Conservation (phyloP, 805 yeast species). For the Blastobotrys parvus region DNA sequence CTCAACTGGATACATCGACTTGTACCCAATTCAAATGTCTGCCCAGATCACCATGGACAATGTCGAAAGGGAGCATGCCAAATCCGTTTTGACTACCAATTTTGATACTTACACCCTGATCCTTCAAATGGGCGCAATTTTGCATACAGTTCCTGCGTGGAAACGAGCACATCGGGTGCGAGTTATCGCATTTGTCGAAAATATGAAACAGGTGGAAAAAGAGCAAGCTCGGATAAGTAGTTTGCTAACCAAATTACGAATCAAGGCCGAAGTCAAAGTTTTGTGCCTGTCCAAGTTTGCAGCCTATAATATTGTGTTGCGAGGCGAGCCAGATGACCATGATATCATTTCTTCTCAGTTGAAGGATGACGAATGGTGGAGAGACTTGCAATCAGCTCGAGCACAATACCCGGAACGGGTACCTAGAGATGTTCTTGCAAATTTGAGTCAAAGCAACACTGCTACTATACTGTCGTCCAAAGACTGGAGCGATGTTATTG, state of each 20-base stretch:
- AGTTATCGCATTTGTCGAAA: slow-evolving; percentile 86
- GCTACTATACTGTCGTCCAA: not conserved
- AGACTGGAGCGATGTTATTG: not conserved
- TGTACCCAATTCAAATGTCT: slow-evolving; percentile 96
- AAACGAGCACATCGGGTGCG: slow-evolving; percentile 62
- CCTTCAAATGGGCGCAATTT: slow-evolving; percentile 85
- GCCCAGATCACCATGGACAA: slow-evolving; percentile 65
- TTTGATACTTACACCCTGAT: slow-evolving; percentile 94
- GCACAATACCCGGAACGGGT: slow-evolving; percentile 9
- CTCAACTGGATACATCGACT: slow-evolving; percentile 54
- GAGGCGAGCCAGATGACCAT: slow-evolving; percentile 44
- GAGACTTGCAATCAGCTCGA: slow-evolving; percentile 54
- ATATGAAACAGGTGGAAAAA: slow-evolving; percentile 54
- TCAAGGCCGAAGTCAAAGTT: slow-evolving; percentile 73
- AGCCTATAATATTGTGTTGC: slow-evolving; percentile 67
- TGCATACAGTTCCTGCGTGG: slow-evolving; percentile 93
- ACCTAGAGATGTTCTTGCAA: slow-evolving; percentile 3
- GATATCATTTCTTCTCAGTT: slow-evolving; percentile 44
- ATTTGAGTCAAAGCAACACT: not conserved
- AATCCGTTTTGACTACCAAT: slow-evolving; percentile 60
- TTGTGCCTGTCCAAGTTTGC: slow-evolving; percentile 49
- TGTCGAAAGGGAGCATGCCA: slow-evolving; percentile 37
- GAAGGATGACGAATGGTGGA: slow-evolving; percentile 81
- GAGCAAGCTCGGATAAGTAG: slow-evolving; percentile 57
- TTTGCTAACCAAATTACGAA: slow-evolving; percentile 68